These are phyloP conservation scores for Fraxinus sp. DNA, from an alignment of 305 asterid genomes.

Conservation along the genomic window DNA sequence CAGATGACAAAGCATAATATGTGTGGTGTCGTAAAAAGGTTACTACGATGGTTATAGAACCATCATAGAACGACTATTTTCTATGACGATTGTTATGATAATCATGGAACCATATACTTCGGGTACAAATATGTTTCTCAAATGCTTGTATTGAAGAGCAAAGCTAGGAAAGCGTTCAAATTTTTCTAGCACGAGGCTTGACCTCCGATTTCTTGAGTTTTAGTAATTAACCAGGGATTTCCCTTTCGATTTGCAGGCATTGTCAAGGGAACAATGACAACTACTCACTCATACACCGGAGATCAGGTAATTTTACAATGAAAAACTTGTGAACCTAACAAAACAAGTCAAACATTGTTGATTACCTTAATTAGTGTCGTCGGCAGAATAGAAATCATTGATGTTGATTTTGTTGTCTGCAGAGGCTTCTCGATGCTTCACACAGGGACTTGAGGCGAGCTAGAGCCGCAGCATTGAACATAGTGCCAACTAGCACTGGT, in stretches of 20 bases:
- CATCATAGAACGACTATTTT: neutral
- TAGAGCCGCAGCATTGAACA: slow-evolving; percentile 86
- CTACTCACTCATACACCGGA: slow-evolving; percentile 97
- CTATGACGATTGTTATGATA: neutral
- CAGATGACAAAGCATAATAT: neutral
- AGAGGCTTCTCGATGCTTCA: slow-evolving; percentile 92
- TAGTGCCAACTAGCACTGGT: slow-evolving; percentile 90
- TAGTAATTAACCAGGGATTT: neutral
- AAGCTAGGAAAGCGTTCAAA: neutral
- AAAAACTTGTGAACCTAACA: neutral
- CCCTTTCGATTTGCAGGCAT: slow-evolving; percentile 54
- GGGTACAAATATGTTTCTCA: neutral
- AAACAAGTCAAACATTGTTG: neutral
- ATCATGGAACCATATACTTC: neutral
- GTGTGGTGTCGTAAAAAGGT: neutral
- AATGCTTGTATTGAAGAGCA: neutral
- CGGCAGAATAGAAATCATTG: neutral
- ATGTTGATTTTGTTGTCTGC: slow-evolving; percentile 7
- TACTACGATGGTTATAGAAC: neutral
- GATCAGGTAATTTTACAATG: slow-evolving; percentile 60
- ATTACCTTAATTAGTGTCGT: neutral
- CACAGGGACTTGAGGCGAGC: slow-evolving; percentile 90
- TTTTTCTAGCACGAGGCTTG: neutral
- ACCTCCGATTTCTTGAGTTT: neutral
- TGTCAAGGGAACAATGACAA: slow-evolving; percentile 96